Evolutionary conservation across 805 yeast genomes (phyloP).

Genomic region (Metschnikowia arizonensis): DNA sequence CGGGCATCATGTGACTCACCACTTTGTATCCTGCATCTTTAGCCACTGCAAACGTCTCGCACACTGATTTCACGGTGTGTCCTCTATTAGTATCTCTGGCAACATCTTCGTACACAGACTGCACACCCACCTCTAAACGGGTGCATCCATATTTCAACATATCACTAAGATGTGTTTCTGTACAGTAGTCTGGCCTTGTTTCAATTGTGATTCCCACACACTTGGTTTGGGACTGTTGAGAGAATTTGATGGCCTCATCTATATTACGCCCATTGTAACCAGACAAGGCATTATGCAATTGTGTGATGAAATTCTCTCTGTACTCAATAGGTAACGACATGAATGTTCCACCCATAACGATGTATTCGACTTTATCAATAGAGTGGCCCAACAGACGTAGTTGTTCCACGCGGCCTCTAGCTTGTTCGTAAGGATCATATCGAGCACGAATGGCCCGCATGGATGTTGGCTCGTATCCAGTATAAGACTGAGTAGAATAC

Average conservation of each 20-base stretch:
- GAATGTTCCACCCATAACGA: constrained; percentile 98
- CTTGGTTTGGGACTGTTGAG: constrained; percentile 92
- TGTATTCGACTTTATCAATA: constrained; percentile 95
- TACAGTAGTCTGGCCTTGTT: constrained; percentile 97
- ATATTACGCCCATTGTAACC: constrained; percentile 85
- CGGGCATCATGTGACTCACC: constrained; percentile 99
- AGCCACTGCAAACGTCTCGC: constrained; percentile 93
- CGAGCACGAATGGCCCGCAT: constrained; percentile 99
- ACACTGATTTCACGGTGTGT: constrained; percentile 92
- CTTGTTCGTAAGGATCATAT: constrained; percentile 97
- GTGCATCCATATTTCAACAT: constrained; percentile 97
- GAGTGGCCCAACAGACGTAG: constrained; percentile 92
- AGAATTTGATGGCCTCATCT: constrained; percentile 85
- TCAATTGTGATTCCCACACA: constrained; percentile 99
- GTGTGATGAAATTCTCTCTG: constrained; percentile 83
- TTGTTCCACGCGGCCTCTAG: constrained; percentile 96
- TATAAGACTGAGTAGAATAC: constrained; percentile 95
- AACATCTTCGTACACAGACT: constrained; percentile 94
- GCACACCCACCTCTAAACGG: constrained; percentile 94
- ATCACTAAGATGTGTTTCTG: constrained; percentile 90
- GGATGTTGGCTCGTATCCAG: constrained; percentile 98
- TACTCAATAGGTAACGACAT: constrained; percentile 91
- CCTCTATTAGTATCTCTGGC: constrained; percentile 98
- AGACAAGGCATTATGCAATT: constrained; percentile 89
- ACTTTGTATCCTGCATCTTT: constrained; percentile 98